Evolutionary conservation across 2,329 filamentous ascomycete species (phyloP), one percentile per base, ranked within the genome.

Genomic region (Eutypa lata): DNA sequence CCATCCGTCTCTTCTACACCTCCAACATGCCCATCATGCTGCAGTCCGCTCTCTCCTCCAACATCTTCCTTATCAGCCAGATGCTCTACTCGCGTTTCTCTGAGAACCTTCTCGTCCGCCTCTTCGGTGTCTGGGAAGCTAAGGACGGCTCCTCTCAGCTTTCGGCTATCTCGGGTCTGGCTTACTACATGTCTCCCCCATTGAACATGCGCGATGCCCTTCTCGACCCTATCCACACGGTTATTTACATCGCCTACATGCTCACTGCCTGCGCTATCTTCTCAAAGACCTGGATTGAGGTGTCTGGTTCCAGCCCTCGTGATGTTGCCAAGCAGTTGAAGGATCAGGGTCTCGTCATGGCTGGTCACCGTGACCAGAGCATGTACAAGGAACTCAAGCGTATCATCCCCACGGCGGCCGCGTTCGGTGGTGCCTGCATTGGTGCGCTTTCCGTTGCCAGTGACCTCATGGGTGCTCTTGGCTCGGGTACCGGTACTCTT

Each of bases 11-110:
- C 55, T 99, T 99, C 86, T 99, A 99, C 81, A 99, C 94, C 71
- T 97, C 92, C 74, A 99, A 99, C 88, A 99, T 99, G 95, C 94
- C 94, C 71, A 99, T 99, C 78, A 99, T 99, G 94, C 84, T 99
- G 73, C 95, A 99, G 81, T 97, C 93, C 47, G 94, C 94, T 65
- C 86, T 99, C 64, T 96, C 91, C 63, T 97, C 93, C 82, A 99
- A 99, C 83, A 86, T 99, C 77, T 99, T 99, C 87, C 81, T 99
- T 61, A 91, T 99, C 79, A 94, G 89, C 72, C 94, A 99, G 82
- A 97, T 97, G 92, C 86, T 99, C 63, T 97, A 96, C 86, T 96
- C 90, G 58, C 92, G 93, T 74, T 97, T 99, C 83, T 94, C 91
- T 46, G 94, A 99, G 79, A 99, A 99, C 83, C 88, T 99, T 58